Evolutionary conservation across 2,329 filamentous ascomycete genomes (phyloP), one percentile per base, ranked within the genome.

Genomic region (Apiospora sp.): DNA sequence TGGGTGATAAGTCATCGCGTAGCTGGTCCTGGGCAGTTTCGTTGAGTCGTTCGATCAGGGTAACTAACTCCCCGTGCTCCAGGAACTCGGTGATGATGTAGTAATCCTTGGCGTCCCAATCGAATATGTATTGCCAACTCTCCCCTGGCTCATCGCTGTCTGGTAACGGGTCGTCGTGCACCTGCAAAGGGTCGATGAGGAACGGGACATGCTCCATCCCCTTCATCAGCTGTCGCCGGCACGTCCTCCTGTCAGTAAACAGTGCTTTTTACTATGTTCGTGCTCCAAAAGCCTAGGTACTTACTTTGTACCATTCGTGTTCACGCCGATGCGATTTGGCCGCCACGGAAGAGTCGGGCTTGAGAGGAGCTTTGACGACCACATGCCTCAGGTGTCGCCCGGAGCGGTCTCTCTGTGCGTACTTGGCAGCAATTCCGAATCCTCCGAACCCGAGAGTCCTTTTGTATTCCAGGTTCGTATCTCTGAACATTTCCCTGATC

Each of bases 351-450:
- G 3, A 3, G 4, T 58, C 3, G 3, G 14, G 10, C 4, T 43
- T 51, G 30, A 70, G 41, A 68, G 67, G 67, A 8, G 67, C 68
- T 48, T 58, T 70, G 19, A 70, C 68, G 10, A 58, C 68, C 2
- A 70, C 34, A 27, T 54, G 14, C 7, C 48, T 41, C 12, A 70
- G 10, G 48, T 54, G 48, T 41, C 43, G 10, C 8, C 48, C 68
- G 8, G 4, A 6, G 14, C 4, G 2, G 48, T 24, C 8, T 24
- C 24, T 37, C 48, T 70, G 67, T 46, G 41, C 22, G 34, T 58
- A 70, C 34, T 70, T 70, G 10, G 27, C 68, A 24, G 68, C 48
- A 5, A 70, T 14, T 30, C 68, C 68, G 37, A 58, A 70, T 5
- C 68, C 48, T 58, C 68, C 68, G 14, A 24, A 51, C 12, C 68